Evolutionary conservation across 2,329 filamentous ascomycete species (phyloP), one percentile per base, ranked within the genome.

Genomic region (Fusarium pseudocircinatum): DNA sequence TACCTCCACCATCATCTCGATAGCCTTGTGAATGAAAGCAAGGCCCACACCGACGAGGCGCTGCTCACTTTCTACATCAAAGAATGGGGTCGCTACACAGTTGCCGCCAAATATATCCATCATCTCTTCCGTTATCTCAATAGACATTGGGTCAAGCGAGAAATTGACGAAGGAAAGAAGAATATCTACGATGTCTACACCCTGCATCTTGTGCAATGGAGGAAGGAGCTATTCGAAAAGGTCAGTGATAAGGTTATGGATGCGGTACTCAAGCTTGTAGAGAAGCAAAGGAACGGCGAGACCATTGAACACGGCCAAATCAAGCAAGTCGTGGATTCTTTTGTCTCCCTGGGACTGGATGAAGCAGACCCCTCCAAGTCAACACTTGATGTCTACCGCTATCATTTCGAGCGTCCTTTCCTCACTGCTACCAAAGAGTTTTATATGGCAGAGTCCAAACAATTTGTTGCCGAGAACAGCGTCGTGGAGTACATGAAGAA

Each of bases 401-500:
- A 88, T 81, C 93, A 95, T 84, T 99, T 99, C 80, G 96, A 99
- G 84, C 90, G 89, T 78, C 96, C 97, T 1, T 99, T 98, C 87
- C 88, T 99, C 59, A 87, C 88, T 11, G 94, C 95, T 7, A 99
- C 96, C 15, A 90, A 89, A 77, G 85, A 87, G 36, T 99, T 97
- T 84, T 99, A 99, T 82, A 88, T 94, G 77, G 91, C 93, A 50
- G 97, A 99, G 82, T 98, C 96, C 26, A 94, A 94, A 78, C 93
- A 95, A 72, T 99, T 99, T 80, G 91, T 99, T 39, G 94, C 95
- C 16, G 96, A 98, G 82, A 99, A 99, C 81, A 97, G 93, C 72
- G 95, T 99, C 8, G 95, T 99, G 39, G 96, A 99, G 80, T 99
- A 98, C 84, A 98, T 99, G 96, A 98, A 98, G 87, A 99, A 99